Percentiles rank a stretch among this genome's conserved stretches.
Evolutionary conservation across 441 rosid genomes (phyloP).

Genomic region (Croton setiger): DNA sequence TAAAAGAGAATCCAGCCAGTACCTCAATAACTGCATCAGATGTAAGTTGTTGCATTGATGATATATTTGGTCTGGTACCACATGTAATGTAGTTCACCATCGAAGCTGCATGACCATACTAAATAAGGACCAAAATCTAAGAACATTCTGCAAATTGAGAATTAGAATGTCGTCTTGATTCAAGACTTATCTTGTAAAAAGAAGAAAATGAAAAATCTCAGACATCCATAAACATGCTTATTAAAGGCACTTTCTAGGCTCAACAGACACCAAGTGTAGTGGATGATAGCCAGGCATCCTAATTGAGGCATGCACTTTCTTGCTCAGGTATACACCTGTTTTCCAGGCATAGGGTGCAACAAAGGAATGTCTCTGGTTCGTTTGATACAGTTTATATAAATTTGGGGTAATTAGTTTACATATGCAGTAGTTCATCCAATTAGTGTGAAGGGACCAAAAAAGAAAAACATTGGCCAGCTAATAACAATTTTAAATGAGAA

Average conservation of each 20-base stretch:
- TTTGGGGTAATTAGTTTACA: background rate
- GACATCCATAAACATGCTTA: constrained; percentile 4
- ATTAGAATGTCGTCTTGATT: constrained; percentile 11
- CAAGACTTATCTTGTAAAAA: background rate
- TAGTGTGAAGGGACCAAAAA: background rate
- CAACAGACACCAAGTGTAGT: background rate
- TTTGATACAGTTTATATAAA: background rate
- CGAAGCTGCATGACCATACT: constrained; percentile 72
- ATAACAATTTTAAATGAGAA: background rate
- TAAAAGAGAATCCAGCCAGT: constrained; percentile 13
- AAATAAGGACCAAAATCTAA: constrained; percentile 41
- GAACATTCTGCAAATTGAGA: constrained; percentile 22
- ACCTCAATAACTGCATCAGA: constrained; percentile 95
- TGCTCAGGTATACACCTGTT: background rate
- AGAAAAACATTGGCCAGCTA: background rate
- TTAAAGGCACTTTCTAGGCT: background rate
- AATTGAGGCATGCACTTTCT: background rate
- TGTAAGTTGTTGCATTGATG: constrained; percentile 57
- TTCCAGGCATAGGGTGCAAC: background rate
- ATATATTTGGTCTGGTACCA: constrained; percentile 33
- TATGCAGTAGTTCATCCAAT: background rate
- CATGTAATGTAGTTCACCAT: constrained; percentile 85
- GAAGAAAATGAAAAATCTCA: background rate
- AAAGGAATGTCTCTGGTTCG: background rate
- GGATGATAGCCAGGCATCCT: background rate